Conservation (phyloP, 2,329 filamentous ascomycete genomes). For the Botrytis fabae region DNA sequence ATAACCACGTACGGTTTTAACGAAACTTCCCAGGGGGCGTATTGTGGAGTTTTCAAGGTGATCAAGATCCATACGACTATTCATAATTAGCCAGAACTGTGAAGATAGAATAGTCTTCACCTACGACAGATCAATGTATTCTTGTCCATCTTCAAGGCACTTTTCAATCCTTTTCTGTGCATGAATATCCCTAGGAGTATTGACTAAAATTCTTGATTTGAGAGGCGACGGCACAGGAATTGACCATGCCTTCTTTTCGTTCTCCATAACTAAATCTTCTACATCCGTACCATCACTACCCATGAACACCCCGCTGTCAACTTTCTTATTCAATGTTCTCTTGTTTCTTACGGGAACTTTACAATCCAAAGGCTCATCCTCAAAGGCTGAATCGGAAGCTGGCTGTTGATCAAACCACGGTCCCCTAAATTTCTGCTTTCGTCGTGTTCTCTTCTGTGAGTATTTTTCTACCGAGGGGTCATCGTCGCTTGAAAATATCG, state of each 20-base stretch:
- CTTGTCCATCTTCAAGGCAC: slow-evolving; percentile 59
- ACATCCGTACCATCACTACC: slow-evolving; percentile 57
- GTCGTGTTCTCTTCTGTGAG: slow-evolving; percentile 48
- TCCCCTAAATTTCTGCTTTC: slow-evolving; percentile 64
- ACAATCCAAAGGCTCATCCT: slow-evolving; percentile 24
- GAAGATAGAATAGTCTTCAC: slow-evolving; percentile 35
- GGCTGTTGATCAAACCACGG: slow-evolving; percentile 66
- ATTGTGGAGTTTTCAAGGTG: slow-evolving; percentile 58
- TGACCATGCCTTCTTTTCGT: background rate
- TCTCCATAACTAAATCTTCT: slow-evolving; percentile 38
- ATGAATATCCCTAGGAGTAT: slow-evolving; percentile 13
- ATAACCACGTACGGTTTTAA: slow-evolving; percentile 44
- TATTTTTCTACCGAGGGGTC: slow-evolving; percentile 68
- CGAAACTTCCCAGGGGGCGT: slow-evolving; percentile 55
- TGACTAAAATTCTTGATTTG: slow-evolving; percentile 11
- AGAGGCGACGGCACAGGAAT: background rate
- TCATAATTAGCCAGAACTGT: slow-evolving; percentile 24
- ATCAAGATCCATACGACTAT: slow-evolving; percentile 44
- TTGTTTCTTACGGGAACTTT: slow-evolving; percentile 41
- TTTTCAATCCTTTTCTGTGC: slow-evolving; percentile 50
- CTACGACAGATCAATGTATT: slow-evolving; percentile 63
- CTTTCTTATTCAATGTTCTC: slow-evolving; percentile 57
- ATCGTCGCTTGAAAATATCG: slow-evolving; percentile 71
- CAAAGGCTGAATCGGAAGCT: slow-evolving; percentile 34
- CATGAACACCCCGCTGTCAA: slow-evolving; percentile 71